phyloP scores from a whole-genome alignment of 129 eudicot genomes.

The Flaveria bidentis region DNA sequence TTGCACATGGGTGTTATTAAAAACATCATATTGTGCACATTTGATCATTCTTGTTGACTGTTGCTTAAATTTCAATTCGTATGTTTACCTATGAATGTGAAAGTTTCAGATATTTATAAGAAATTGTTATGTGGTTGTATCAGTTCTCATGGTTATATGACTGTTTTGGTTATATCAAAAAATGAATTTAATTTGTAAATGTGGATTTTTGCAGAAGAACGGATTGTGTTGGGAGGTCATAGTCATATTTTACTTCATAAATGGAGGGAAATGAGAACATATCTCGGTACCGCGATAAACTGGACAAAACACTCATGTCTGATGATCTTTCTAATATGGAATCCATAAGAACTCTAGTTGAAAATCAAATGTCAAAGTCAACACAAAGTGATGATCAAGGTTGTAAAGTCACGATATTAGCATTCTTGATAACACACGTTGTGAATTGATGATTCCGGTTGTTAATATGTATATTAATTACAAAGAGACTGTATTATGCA shows the following conservation, averaged over 20 bases:
- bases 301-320: constrained; percentile 72
- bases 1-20: constrained; percentile 26
- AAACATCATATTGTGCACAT: constrained; percentile 20
- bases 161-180: background rate
- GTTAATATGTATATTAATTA: background rate
- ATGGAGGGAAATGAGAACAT: constrained; percentile 61
- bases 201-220: constrained; percentile 14
- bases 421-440: background rate
- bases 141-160: no score
- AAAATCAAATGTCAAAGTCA: constrained; percentile 61
- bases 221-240: constrained; percentile 12
- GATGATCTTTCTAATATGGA: constrained; percentile 61
- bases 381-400: constrained; percentile 41
- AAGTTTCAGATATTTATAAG: no score
- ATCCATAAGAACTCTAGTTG: constrained; percentile 57
- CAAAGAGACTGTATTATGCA: constrained; percentile 34
- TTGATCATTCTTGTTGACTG: constrained; percentile 13
- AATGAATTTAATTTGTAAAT: background rate
- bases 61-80: background rate
- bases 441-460: background rate
- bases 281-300: constrained; percentile 51
- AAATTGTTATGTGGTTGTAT: background rate
- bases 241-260: constrained; percentile 18
- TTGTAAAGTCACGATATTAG: background rate
- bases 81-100: no score